Percentiles rank a stretch among this genome's conserved stretches.
Evolutionary conservation across 495 filamentous ascomycete species (phyloP).

Genomic region (Talaromyces liani): DNA sequence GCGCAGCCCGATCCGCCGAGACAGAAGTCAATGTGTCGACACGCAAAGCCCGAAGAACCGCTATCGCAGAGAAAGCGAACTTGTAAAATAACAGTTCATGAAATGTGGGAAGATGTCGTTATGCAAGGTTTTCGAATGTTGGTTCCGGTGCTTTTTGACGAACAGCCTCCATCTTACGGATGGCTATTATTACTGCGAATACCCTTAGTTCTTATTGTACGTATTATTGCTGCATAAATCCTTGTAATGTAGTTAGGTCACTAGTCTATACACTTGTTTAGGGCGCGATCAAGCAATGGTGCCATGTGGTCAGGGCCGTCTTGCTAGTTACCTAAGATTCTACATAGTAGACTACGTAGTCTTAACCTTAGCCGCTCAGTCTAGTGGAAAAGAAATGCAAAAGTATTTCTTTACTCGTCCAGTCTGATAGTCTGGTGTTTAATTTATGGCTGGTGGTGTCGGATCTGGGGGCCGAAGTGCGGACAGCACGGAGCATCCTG

Average conservation of each 20-base stretch:
- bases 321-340: background rate
- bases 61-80: conserved; percentile 27
- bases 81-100: conserved; percentile 15
- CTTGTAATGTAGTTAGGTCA: background rate
- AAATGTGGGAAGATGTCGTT: background rate
- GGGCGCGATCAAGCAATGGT: background rate
- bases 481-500: conserved; percentile 9
- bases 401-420: background rate
- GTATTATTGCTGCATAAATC: background rate
- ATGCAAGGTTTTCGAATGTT: background rate
- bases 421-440: background rate
- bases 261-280: background rate
- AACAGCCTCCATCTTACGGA: background rate
- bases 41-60: conserved; percentile 31
- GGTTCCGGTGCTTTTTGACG: background rate
- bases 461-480: background rate
- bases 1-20: conserved; percentile 22
- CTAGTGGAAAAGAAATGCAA: background rate
- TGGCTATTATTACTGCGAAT: background rate
- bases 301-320: background rate
- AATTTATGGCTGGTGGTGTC: background rate
- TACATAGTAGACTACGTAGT: background rate
- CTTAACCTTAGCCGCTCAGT: background rate
- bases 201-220: background rate
- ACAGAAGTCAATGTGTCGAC: conserved; percentile 26